Evolutionary conservation across 2,329 filamentous ascomycete genomes (phyloP).

Genomic region (Triangularia verruculosa): DNA sequence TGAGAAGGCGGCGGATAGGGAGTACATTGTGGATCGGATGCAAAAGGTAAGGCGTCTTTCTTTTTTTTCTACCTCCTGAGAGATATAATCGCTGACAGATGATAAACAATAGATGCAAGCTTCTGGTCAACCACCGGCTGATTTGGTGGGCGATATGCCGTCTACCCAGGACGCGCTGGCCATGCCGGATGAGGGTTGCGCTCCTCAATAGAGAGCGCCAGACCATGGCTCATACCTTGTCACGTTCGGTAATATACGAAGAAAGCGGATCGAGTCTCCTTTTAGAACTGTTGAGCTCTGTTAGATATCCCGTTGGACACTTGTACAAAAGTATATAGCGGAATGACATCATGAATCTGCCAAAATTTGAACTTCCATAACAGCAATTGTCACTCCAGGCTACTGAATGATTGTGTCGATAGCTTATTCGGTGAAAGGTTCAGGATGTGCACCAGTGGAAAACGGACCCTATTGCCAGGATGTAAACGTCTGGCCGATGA

Average conservation of each 20-base stretch:
- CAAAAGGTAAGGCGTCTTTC: slow-evolving; percentile 72
- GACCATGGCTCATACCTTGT: neutral
- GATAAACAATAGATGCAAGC: slow-evolving; percentile 80
- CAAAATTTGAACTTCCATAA: neutral
- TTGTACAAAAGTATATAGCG: neutral
- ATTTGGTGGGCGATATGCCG: slow-evolving; percentile 86
- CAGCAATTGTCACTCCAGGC: too few species aligned
- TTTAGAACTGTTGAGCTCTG: neutral
- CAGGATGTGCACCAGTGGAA: too few species aligned
- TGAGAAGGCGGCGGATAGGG: slow-evolving; percentile 73
- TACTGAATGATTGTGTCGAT: too few species aligned
- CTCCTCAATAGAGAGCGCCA: slow-evolving; percentile 51
- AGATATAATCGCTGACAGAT: slow-evolving; percentile 15
- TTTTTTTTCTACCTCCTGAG: too few species aligned
- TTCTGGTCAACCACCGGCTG: slow-evolving; percentile 82
- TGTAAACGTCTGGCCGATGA: too few species aligned
- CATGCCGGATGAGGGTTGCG: slow-evolving; percentile 59
- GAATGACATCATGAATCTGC: neutral
- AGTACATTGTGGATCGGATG: slow-evolving; percentile 96
- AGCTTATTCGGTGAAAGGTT: too few species aligned
- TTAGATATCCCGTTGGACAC: neutral
- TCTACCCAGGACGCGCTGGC: slow-evolving; percentile 71
- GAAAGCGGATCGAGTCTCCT: neutral
- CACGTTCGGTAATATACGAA: neutral
- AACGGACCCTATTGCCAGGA: too few species aligned